Evolutionary conservation across 495 filamentous ascomycete genomes (phyloP).

Genomic region (Trichoderma asperelloides): DNA sequence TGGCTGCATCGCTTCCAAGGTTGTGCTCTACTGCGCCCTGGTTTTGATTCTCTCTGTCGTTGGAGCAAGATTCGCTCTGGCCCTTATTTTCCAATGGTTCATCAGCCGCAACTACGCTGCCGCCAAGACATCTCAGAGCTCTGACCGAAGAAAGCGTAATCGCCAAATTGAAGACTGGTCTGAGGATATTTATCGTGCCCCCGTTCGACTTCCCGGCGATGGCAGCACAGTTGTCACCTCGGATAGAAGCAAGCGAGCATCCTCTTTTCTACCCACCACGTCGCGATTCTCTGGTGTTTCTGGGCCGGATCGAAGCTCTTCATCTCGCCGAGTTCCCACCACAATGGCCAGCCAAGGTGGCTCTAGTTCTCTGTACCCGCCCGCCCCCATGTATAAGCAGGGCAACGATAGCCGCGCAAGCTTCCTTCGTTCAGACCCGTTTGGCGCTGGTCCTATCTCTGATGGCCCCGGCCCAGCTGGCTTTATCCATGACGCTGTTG

Average conservation of each 20-base stretch:
- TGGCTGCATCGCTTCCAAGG: constrained; percentile 93
- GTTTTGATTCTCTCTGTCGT: constrained; percentile 91
- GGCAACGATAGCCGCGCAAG: constrained; percentile 58
- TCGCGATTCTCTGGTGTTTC: constrained; percentile 95
- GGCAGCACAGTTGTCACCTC: constrained; percentile 46
- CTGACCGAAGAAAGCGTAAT: constrained; percentile 69
- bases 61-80: constrained; percentile 76
- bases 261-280: constrained; percentile 69
- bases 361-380: constrained; percentile 62
- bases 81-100: constrained; percentile 92
- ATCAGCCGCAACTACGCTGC: constrained; percentile 74
- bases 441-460: constrained; percentile 42
- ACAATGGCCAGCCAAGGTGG: constrained; percentile 96
- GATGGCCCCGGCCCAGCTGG: constrained; percentile 79
- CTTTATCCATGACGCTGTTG: constrained; percentile 90
- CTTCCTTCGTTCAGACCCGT: constrained; percentile 42
- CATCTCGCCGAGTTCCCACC: constrained; percentile 52
- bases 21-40: constrained; percentile 91
- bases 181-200: constrained; percentile 91
- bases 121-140: constrained; percentile 57
- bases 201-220: constrained; percentile 66
- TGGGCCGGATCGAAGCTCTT: constrained; percentile 47
- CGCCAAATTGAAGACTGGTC: constrained; percentile 98
- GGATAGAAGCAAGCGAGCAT: constrained; percentile 76
- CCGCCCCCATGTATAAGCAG: constrained; percentile 57